A percentile compares a stretch with the other conserved stretches of the same genome.
phyloP scores from a whole-genome alignment of 129 eudicot genomes.

The Sambucus nigra region DNA sequence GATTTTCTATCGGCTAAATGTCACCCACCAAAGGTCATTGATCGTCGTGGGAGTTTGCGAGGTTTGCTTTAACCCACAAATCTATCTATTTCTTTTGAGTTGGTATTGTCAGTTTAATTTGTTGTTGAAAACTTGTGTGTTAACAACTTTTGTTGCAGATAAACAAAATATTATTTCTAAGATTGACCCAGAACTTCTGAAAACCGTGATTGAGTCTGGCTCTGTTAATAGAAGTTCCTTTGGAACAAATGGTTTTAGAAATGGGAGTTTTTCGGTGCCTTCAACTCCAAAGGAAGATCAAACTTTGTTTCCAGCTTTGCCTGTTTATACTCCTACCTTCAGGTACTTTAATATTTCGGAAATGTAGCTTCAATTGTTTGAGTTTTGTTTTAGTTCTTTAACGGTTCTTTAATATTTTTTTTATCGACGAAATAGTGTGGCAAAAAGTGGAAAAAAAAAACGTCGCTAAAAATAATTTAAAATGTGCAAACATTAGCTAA shows the following conservation, averaged over 20 bases:
- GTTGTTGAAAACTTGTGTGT: background rate
- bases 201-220: constrained; percentile 41
- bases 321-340: constrained; percentile 21
- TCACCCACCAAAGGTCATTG: constrained; percentile 23
- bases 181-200: constrained; percentile 58
- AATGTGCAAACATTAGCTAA: too few relatives aligned
- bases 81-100: background rate
- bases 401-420: too few relatives aligned
- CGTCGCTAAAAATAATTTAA: too few relatives aligned
- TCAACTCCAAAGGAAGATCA: constrained; percentile 6
- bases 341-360: constrained; percentile 13
- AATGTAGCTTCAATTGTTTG: too few relatives aligned
- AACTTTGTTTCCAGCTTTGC: constrained; percentile 8
- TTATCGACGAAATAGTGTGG: too few relatives aligned
- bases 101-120: background rate
- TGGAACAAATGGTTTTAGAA: constrained; percentile 4
- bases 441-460: too few relatives aligned
- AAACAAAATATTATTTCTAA: constrained; percentile 48
- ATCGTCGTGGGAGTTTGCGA: constrained; percentile 39
- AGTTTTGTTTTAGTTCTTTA: too few relatives aligned
- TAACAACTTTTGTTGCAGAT: constrained; percentile 17
- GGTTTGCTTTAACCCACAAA: constrained; percentile 10
- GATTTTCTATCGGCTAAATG: background rate
- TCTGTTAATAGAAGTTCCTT: constrained; percentile 2
- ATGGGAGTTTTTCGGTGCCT: constrained; percentile 14